Percentiles rank a stretch among this genome's conserved stretches.
Evolutionary conservation across 495 filamentous ascomycete genomes (phyloP).

Genomic region (Trichoderma gamsii): DNA sequence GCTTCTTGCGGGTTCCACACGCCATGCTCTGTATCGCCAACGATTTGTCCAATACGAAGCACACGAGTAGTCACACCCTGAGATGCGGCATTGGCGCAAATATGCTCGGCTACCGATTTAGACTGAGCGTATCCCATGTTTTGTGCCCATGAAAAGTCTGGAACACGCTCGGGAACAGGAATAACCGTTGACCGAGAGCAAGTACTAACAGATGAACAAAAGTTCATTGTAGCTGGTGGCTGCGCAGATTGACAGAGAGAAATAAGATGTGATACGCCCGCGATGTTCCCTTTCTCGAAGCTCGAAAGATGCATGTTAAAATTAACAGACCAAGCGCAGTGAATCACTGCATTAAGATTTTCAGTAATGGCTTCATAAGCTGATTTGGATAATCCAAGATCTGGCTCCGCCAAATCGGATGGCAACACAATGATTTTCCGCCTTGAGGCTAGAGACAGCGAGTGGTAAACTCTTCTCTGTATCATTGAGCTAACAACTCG

Average conservation of each 20-base stretch:
- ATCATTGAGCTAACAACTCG: constrained; percentile 18
- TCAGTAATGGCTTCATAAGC: constrained; percentile 30
- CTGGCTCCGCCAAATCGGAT: constrained; percentile 29
- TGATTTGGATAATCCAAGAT: constrained; percentile 34
- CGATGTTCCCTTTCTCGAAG: constrained; percentile 47
- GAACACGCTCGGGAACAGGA: not conserved
- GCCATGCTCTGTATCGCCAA: constrained; percentile 45
- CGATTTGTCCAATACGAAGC: constrained; percentile 54
- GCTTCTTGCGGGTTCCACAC: constrained; percentile 60
- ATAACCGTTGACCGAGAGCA: constrained; percentile 20
- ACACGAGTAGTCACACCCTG: constrained; percentile 33
- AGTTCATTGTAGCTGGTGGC: constrained; percentile 24
- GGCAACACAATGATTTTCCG: constrained; percentile 37
- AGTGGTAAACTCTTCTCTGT: constrained; percentile 6
- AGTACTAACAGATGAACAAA: constrained; percentile 30
- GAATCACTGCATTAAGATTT: constrained; percentile 45
- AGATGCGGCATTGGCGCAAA: constrained; percentile 27
- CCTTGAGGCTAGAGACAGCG: constrained; percentile 19
- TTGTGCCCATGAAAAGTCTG: constrained; percentile 32
- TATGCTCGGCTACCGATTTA: constrained; percentile 58
- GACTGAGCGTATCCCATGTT: constrained; percentile 56
- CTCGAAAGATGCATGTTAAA: constrained; percentile 49
- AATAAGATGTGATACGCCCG: constrained; percentile 28
- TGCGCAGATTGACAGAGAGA: constrained; percentile 9
- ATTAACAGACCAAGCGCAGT: constrained; percentile 64